A percentile compares a stretch with the other conserved stretches of the same genome.
These are phyloP conservation scores for Novymonas esmeraldas DNA, from an alignment of 208 protist species.

Conservation along the genomic window DNA sequence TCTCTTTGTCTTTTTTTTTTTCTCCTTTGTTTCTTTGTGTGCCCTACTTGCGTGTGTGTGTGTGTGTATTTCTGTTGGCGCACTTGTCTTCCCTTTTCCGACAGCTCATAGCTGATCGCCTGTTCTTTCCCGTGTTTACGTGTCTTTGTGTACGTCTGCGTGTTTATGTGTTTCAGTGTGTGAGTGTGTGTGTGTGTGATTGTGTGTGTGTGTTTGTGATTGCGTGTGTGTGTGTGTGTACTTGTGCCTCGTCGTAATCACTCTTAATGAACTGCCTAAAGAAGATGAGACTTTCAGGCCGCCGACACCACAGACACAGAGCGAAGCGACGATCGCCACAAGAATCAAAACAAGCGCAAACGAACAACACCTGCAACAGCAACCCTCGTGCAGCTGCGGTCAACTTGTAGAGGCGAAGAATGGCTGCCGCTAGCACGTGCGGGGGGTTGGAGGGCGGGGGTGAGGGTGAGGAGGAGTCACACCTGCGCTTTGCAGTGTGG, in stretches of 20 bases:
- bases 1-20: slow-evolving; percentile 5
- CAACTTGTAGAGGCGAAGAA: too few species aligned
- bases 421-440: too few species aligned
- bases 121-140: neutral
- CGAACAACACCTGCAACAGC: too few species aligned
- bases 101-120: too few species aligned
- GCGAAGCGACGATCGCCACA: neutral
- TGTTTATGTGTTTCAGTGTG: neutral
- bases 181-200: neutral
- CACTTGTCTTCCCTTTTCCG: slow-evolving; percentile 4
- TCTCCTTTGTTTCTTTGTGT: slow-evolving; percentile 3
- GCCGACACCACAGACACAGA: neutral
- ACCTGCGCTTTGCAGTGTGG: too few species aligned
- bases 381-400: too few species aligned
- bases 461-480: too few species aligned
- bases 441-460: too few species aligned
- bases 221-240: neutral
- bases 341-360: neutral
- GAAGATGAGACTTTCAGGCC: neutral
- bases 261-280: slow-evolving; percentile 3
- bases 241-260: slow-evolving; percentile 6
- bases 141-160: neutral
- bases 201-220: neutral
- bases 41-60: neutral
- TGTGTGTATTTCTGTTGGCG: slow-evolving; percentile 7